Evolutionary conservation across 2,329 filamentous ascomycete genomes (phyloP), one percentile per base, ranked within the genome.

Genomic region (Tolypocladium pustulatum): DNA sequence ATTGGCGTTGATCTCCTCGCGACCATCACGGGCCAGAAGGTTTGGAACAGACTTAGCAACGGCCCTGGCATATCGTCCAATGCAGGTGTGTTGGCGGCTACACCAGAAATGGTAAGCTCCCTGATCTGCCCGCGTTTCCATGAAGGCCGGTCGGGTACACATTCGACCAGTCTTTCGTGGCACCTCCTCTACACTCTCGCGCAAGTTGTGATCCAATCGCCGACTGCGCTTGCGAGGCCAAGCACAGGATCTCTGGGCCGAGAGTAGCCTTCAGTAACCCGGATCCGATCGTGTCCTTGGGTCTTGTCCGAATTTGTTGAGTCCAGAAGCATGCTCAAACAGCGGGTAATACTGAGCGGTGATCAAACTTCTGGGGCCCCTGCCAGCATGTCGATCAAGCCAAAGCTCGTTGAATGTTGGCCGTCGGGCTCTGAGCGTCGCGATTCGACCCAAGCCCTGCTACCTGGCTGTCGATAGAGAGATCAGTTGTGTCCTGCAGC

Each of bases 31-130:
- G 54, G 25, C 36, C 25, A n/a, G 32, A 34, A 34, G 37, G 17
- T 20, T 12, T n/a, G 34, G 53, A 30, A 27, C 22, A 32, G 57
- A 27, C 46, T 34, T 58, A 38, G 56, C 46, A 41, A 25, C 22
- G 37, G 57, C 57, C 59, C 60, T 62, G 60, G 59, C 57, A 56
- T 61, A 46, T 57, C 30, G 30, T 22, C 49, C 49, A n/a, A 52
- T 52, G 30, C 58, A 58, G 46, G 58, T 60, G 38, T 55, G 55
- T 55, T 52, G 56, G 51, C 34, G 43, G 22, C 57, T 61, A 55
- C 57, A 51, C 61, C 59, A 58, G 32, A 58, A 55, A 41, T 20
- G 55, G 57, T 55, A 57, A 59, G 55, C 51, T 55, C 41, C 37
- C 46, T 56, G 59, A 56, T 59, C 56, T 57, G 41, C 56, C 51